Evolutionary conservation across 2,329 filamentous ascomycete genomes (phyloP).

Genomic region (Pseudogymnoascus sp.): DNA sequence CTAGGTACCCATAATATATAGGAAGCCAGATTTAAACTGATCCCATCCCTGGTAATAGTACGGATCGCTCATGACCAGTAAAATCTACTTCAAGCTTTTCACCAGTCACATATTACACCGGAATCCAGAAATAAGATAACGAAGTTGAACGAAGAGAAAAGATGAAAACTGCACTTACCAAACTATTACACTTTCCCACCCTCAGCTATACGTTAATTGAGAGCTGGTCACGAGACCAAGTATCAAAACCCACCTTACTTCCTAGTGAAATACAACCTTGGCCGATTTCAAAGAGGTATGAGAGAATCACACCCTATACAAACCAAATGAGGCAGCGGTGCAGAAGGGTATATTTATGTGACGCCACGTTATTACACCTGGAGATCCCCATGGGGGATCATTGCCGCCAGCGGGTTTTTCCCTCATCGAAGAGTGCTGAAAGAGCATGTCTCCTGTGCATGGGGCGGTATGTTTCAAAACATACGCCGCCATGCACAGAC

Average conservation of each 20-base stretch:
- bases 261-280: background rate
- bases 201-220: background rate
- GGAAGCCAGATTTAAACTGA: background rate
- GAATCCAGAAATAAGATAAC: background rate
- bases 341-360: too few relatives aligned
- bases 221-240: background rate
- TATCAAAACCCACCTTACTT: background rate
- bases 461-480: too few relatives aligned
- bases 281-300: background rate
- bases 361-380: too few relatives aligned
- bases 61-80: background rate
- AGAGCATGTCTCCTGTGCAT: too few relatives aligned
- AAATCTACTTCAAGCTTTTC: background rate
- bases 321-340: too few relatives aligned
- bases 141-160: background rate
- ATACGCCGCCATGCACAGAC: too few relatives aligned
- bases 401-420: too few relatives aligned
- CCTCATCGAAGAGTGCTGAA: too few relatives aligned
- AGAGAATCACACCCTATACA: too few relatives aligned
- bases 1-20: background rate
- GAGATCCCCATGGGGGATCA: too few relatives aligned
- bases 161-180: background rate
- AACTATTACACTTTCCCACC: background rate
- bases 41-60: background rate
- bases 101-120: background rate